phyloP scores from a whole-genome alignment of 805 yeast species.

The Candida oleophila region DNA sequence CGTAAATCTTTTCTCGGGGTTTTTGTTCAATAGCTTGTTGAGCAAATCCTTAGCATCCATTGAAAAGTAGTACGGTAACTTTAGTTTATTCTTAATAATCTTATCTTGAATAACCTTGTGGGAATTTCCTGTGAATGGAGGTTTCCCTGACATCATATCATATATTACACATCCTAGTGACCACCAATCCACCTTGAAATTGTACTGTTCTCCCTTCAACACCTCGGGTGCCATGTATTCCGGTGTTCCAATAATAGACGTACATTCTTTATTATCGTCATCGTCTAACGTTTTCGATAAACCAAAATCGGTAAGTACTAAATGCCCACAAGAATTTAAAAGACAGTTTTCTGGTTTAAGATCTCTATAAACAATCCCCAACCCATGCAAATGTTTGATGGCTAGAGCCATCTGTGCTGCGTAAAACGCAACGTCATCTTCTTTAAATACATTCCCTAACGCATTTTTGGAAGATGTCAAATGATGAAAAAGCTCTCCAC shows the following conservation, averaged over 20 bases:
- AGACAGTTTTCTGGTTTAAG: conserved; percentile 88
- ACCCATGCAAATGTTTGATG: conserved; percentile 66
- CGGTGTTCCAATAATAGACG: conserved; percentile 71
- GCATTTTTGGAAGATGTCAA: conserved; percentile 43
- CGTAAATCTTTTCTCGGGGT: conserved; percentile 57
- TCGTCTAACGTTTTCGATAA: conserved; percentile 48
- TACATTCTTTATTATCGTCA: conserved; percentile 36
- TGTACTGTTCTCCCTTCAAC: conserved; percentile 72
- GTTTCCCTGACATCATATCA: conserved; percentile 81
- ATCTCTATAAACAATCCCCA: conserved; percentile 85
- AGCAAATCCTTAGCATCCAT: conserved; percentile 78
- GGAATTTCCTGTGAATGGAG: conserved; percentile 85
- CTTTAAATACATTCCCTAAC: conserved; percentile 43
- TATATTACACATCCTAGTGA: conserved; percentile 79
- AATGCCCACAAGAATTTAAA: conserved; percentile 72
- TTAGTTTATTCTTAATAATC: conserved; percentile 64
- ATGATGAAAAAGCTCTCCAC: conserved; percentile 80
- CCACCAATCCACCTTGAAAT: conserved; percentile 87
- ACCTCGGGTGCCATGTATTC: conserved; percentile 92
- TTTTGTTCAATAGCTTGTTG: conserved; percentile 62
- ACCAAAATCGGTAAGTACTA: conserved; percentile 85
- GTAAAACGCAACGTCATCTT: conserved; percentile 39
- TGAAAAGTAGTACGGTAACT: conserved; percentile 72
- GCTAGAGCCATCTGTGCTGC: conserved; percentile 81
- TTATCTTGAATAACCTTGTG: conserved; percentile 75